Conservation (phyloP, 176 grass and related monocot species). For the Rhipidocladum racemiflorum region DNA sequence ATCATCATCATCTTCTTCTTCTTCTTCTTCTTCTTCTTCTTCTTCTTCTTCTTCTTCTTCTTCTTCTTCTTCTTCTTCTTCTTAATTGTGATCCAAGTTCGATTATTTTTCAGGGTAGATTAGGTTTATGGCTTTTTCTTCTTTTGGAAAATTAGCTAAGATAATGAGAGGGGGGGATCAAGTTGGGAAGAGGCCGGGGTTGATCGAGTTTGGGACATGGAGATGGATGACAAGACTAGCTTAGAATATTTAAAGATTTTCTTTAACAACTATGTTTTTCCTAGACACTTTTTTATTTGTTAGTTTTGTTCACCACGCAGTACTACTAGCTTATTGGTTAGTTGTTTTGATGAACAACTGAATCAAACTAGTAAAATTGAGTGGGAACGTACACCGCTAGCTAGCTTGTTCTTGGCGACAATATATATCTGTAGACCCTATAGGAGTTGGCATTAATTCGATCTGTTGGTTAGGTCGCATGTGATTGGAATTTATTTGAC, state of each 20-base stretch:
- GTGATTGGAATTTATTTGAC: background rate
- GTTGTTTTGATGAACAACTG: background rate
- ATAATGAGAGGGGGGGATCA: too few relatives aligned
- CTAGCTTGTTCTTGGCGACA: background rate
- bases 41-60: too few relatives aligned
- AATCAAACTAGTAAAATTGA: background rate
- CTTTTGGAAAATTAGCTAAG: background rate
- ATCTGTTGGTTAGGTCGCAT: conserved; percentile 2
- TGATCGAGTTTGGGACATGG: background rate
- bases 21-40: too few relatives aligned
- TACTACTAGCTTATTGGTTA: background rate
- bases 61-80: too few relatives aligned
- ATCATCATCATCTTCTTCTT: too few relatives aligned
- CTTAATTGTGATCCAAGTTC: background rate
- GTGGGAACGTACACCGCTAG: too few relatives aligned
- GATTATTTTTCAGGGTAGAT: background rate
- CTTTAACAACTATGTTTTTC: background rate
- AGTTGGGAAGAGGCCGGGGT: background rate
- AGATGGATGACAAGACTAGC: too few relatives aligned
- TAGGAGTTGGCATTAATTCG: background rate
- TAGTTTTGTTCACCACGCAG: too few relatives aligned
- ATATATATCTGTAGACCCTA: background rate
- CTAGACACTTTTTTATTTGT: too few relatives aligned
- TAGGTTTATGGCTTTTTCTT: background rate
- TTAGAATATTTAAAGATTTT: background rate